Conservation (phyloP, 2,329 filamentous ascomycete genomes). For the Colletotrichum sp. region DNA sequence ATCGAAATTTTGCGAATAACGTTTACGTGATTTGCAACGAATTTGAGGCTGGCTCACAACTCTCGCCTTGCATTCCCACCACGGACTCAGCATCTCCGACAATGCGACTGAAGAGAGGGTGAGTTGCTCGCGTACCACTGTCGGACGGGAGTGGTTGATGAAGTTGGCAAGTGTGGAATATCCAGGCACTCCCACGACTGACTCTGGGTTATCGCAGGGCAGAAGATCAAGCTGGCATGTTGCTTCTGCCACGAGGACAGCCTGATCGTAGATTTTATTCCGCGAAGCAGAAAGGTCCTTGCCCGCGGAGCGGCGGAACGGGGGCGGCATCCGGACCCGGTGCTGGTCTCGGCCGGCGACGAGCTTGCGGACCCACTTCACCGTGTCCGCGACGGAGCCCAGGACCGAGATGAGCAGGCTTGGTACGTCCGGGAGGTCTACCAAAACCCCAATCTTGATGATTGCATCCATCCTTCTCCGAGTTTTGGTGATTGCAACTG, state of each 20-base stretch:
- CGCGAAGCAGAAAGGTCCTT: background rate
- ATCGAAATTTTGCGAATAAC: background rate
- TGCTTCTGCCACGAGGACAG: background rate
- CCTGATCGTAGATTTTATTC: background rate
- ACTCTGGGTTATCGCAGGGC: rapidly evolving
- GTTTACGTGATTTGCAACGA: background rate
- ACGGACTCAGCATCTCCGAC: rapidly evolving
- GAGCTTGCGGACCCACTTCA: background rate
- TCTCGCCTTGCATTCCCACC: background rate
- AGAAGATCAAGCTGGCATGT: background rate
- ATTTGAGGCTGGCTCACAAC: background rate
- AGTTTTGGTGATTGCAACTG: background rate
- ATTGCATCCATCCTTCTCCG: background rate
- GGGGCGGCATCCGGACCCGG: background rate
- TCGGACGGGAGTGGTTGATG: background rate
- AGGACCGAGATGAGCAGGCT: background rate
- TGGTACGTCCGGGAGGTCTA: background rate
- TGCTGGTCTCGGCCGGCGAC: background rate
- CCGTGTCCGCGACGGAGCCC: background rate
- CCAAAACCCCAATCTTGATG: background rate
- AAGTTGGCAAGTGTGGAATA: rapidly evolving
- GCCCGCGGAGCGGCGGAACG: background rate
- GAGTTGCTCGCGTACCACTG: background rate
- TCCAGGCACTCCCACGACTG: rapidly evolving
- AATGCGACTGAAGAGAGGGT: background rate